Evolutionary conservation across 2,329 filamentous ascomycete genomes (phyloP).

Genomic region (Emmonsiellopsis sp.): DNA sequence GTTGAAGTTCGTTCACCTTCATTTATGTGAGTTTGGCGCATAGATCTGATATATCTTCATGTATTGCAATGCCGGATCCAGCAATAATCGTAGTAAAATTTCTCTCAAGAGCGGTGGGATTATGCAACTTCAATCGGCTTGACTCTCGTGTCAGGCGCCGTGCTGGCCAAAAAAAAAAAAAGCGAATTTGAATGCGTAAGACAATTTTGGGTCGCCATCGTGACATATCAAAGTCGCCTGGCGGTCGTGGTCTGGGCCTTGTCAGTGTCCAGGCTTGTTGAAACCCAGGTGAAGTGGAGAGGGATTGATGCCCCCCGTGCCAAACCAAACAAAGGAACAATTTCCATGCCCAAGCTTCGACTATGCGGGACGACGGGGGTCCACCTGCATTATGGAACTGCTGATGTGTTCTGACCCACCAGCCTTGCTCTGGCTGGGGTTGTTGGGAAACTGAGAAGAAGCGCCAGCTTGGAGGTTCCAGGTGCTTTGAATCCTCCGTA

Average conservation of each 20-base stretch:
- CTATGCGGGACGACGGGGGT: constrained; percentile 8
- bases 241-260: constrained; percentile 9
- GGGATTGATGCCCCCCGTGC: constrained; percentile 11
- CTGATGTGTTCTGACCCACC: constrained; percentile 10
- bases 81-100: too few relatives aligned
- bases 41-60: too few relatives aligned
- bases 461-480: background rate
- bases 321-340: constrained; percentile 35
- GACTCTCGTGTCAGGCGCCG: too few relatives aligned
- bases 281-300: constrained; percentile 12
- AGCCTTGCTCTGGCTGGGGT: background rate
- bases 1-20: too few relatives aligned
- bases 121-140: too few relatives aligned
- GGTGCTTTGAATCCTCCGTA: background rate
- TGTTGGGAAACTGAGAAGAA: background rate
- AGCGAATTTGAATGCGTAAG: background rate
- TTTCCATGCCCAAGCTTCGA: constrained; percentile 26
- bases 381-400: constrained; percentile 8
- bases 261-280: constrained; percentile 10
- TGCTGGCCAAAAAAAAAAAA: too few relatives aligned
- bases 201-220: background rate
- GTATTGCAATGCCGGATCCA: too few relatives aligned
- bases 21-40: too few relatives aligned
- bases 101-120: too few relatives aligned
- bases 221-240: constrained; percentile 1